Percentiles rank a stretch among this genome's conserved stretches.
These are phyloP conservation scores for Hansenula lynferdii DNA, from an alignment of 1,139 yeast species.

Conservation along the genomic window DNA sequence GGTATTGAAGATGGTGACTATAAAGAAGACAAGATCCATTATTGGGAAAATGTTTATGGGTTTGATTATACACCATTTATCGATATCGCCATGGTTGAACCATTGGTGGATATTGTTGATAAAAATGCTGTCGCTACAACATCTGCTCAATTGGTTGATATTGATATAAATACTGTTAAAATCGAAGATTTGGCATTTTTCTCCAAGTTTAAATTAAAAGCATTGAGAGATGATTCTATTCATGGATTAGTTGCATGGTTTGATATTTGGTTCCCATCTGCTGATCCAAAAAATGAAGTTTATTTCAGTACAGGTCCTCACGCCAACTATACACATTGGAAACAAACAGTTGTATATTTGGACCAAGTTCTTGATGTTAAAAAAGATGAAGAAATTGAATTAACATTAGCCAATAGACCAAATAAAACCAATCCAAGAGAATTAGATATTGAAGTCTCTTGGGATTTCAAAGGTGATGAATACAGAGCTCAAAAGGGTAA, in stretches of 20 bases:
- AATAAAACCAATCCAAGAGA: slow-evolving; percentile 79
- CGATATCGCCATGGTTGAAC: slow-evolving; percentile 83
- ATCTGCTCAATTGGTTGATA: slow-evolving; percentile 64
- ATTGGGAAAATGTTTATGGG: slow-evolving; percentile 97
- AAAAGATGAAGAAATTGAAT: slow-evolving; percentile 70
- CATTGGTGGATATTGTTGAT: slow-evolving; percentile 91
- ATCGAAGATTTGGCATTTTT: slow-evolving; percentile 78
- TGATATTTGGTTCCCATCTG: slow-evolving; percentile 77
- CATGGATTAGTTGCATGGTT: slow-evolving; percentile 95
- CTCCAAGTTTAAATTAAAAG: slow-evolving; percentile 60
- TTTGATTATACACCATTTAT: slow-evolving; percentile 80
- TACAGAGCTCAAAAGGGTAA: slow-evolving; percentile 36
- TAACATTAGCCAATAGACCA: slow-evolving; percentile 73
- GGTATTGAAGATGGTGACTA: slow-evolving; percentile 94
- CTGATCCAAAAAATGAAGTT: slow-evolving; percentile 49
- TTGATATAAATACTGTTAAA: slow-evolving; percentile 86
- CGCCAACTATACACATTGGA: slow-evolving; percentile 89
- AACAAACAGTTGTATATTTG: slow-evolving; percentile 92
- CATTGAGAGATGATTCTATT: slow-evolving; percentile 73
- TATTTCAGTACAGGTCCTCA: slow-evolving; percentile 79
- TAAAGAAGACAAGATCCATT: slow-evolving; percentile 87
- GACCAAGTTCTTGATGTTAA: slow-evolving; percentile 76
- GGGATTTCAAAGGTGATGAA: slow-evolving; percentile 40
- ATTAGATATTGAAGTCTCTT: slow-evolving; percentile 61
- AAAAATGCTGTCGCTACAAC: slow-evolving; percentile 72